Evolutionary conservation across 768 basidiomycete species (phyloP).

Genomic region (Leccinum incarnatum): DNA sequence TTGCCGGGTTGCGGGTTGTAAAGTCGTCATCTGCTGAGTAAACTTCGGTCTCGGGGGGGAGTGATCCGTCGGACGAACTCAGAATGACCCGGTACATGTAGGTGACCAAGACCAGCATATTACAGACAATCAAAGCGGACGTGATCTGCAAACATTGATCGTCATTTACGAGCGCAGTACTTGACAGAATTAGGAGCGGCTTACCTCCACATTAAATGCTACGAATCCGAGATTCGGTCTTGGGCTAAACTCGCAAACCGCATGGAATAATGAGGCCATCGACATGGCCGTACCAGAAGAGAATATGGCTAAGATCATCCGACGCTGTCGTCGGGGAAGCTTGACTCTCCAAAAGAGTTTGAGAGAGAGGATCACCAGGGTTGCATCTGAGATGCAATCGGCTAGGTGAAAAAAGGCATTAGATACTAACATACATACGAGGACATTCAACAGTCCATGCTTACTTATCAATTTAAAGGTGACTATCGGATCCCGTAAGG

Average conservation of each 20-base stretch:
- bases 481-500: not conserved
- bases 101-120: constrained; percentile 15
- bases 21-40: not conserved
- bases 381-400: not conserved
- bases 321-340: constrained; percentile 14
- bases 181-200: not conserved
- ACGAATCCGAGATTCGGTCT: not conserved
- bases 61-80: not conserved
- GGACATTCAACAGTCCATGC: not conserved
- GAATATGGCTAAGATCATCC: constrained; percentile 18
- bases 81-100: constrained; percentile 8
- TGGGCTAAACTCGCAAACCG: not conserved
- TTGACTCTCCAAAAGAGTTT: constrained; percentile 12
- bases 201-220: not conserved
- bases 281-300: constrained; percentile 9
- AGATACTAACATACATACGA: not conserved
- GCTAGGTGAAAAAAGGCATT: not conserved
- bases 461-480: not conserved
- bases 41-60: constrained; percentile 2
- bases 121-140: constrained; percentile 6
- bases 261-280: not conserved
- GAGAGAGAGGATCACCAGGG: not conserved
- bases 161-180: not conserved
- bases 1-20: not conserved
- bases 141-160: not conserved